These are phyloP conservation scores for Pyrus communis DNA, from an alignment of 306 rosid genomes.

Conservation along the genomic window DNA sequence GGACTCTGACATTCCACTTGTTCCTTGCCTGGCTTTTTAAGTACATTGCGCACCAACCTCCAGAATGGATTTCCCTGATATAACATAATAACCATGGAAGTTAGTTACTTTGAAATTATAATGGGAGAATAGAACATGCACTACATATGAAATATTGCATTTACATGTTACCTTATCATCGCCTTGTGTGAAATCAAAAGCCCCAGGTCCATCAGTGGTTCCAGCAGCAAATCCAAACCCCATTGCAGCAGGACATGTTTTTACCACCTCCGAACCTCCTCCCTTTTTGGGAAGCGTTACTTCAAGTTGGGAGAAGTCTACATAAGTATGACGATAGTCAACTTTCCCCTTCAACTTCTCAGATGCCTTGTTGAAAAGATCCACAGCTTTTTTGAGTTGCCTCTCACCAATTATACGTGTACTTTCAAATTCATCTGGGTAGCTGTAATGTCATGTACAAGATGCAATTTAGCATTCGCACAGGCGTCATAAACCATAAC, in stretches of 20 bases:
- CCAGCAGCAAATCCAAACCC: conserved; percentile 95
- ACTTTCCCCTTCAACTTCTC: conserved; percentile 64
- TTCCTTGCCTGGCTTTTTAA: conserved; percentile 58
- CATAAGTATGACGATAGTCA: conserved; percentile 67
- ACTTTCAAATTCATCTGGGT: conserved; percentile 94
- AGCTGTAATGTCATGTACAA: conserved; percentile 39
- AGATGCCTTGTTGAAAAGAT: conserved; percentile 57
- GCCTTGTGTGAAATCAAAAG: conserved; percentile 88
- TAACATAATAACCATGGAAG: conserved; percentile 18
- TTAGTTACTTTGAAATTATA: not conserved
- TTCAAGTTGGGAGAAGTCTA: conserved; percentile 71
- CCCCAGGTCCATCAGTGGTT: conserved; percentile 95
- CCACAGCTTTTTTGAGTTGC: conserved; percentile 74
- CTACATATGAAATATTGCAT: conserved; percentile 1
- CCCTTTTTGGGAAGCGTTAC: conserved; percentile 45
- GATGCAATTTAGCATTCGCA: conserved; percentile 17
- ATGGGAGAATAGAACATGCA: not conserved
- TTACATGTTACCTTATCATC: conserved; percentile 59
- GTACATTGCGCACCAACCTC: conserved; percentile 63
- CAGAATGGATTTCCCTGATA: conserved; percentile 80
- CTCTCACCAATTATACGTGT: conserved; percentile 84
- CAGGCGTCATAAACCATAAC: not conserved
- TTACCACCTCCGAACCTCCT: conserved; percentile 48
- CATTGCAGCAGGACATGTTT: conserved; percentile 96
- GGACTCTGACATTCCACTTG: conserved; percentile 75